Conservation (phyloP, 176 grass and related monocot species). For the Paspalum notatum region DNA sequence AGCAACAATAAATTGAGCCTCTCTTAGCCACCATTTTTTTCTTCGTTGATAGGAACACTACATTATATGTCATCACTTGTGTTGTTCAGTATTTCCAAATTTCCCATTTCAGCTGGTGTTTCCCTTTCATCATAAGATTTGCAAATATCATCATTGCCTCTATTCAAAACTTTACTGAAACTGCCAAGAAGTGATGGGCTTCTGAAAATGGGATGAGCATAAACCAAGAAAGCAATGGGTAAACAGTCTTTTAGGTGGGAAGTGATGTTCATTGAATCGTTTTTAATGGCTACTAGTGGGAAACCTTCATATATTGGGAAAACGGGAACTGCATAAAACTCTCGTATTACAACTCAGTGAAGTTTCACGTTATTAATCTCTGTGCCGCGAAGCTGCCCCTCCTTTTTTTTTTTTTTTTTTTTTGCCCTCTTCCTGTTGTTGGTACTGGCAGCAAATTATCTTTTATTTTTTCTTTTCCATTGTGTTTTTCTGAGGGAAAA, state of each 20-base stretch:
- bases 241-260: conserved; percentile 21
- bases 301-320: neutral
- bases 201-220: conserved; percentile 23
- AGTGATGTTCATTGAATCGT: conserved; percentile 13
- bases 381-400: neutral
- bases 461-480: neutral
- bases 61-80: conserved; percentile 27
- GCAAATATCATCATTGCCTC: conserved; percentile 7
- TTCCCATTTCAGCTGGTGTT: conserved; percentile 21
- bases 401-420: too few relatives aligned
- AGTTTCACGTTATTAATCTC: neutral
- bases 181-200: conserved; percentile 8
- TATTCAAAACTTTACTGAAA: conserved; percentile 12
- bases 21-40: neutral
- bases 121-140: conserved; percentile 39
- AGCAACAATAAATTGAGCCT: conserved; percentile 18
- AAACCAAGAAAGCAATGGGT: conserved; percentile 2
- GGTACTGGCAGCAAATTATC: neutral
- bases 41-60: neutral
- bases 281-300: conserved; percentile 1
- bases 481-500: too few relatives aligned
- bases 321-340: neutral
- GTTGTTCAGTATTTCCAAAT: neutral
- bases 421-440: too few relatives aligned
- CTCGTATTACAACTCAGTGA: neutral